Evolutionary conservation across 2,329 filamentous ascomycete species (phyloP), one percentile per base, ranked within the genome.

Genomic region (Ophiostoma angusticollis): DNA sequence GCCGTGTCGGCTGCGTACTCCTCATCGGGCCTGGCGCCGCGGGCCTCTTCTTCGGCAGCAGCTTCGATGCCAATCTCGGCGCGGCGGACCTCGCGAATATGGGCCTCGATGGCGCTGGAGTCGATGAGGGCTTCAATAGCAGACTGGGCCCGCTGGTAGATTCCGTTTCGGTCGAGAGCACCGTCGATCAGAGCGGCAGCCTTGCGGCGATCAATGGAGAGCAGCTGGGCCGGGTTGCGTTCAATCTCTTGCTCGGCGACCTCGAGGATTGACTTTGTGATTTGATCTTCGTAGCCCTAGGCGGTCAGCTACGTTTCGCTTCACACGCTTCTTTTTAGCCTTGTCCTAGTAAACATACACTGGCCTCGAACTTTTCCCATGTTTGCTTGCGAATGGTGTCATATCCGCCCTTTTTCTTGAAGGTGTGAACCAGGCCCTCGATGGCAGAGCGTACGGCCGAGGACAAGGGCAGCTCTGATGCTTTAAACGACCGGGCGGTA

Each of bases 371-470:
- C 42, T 82, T 77, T 32, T 81, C 74, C 72, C 82, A 85, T 9
- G 84, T 69, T 50, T 82, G 72, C 54, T 85, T 87, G 45, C 83
- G 76, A 46, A 87, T 72, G 12, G 70, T 64, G 58, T 91, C 84
- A 53, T 87, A 91, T 41, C 81, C 80, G 44, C 84, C 84, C 58
- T 84, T 85, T 62, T 87, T 89, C 60, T 87, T 87, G 63, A 87
- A 89, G 9, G 72, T 79, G 53, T 84, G 78, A n/a, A 82, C 73
- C 17, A 89, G 69, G 13, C 69, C 72, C 50, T 87, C 82, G 41
- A 89, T 84, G 2, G 79, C 77, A 2, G 72, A 70, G 47, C 80
- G 70, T 37, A 84, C 83, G n/a, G 75, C 70, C 3, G 78, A 80
- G 5, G 80, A 72, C 16, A 87, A 61, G 2, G 83, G 83, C 14